Evolutionary conservation across 2,329 filamentous ascomycete species (phyloP), one percentile per base, ranked within the genome.

Genomic region (Exophiala alcalophila): DNA sequence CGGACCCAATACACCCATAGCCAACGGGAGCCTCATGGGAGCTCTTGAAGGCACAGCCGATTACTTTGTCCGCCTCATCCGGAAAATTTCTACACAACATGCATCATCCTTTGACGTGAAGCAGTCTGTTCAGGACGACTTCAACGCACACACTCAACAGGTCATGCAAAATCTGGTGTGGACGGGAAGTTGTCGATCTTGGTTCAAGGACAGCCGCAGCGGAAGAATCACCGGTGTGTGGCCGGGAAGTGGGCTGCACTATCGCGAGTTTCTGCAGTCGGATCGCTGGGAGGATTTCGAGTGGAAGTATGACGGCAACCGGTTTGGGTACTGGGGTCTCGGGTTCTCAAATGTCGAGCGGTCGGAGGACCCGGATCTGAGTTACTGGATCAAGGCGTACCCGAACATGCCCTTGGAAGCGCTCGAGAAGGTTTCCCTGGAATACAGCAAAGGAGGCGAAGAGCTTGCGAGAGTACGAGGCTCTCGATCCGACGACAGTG

Each of bases 141-240:
- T 67, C 52, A 56, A 57, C 5, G 59, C 61, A 32, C 65, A 68
- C 45, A 47, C 44, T 9, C 61, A 70, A 51, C 65, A 69, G 40
- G 71, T 65, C 65, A 65, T 71, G 52, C 71, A 70, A 54, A 64
- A 70, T 40, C 71, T 68, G 0, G 68, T 72, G 5, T 73, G 67
- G 67, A 71, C 67, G 45, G 61, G 64, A 16, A 58, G 62, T 6
- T 71, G 69, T 34, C 60, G 67, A 5, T 54, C 49, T 14, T 70
- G 68, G 66, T 56, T 59, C 35, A 58, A 58, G 52, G 65, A 73
- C 53, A 65, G 67, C 42, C n/a, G n/a, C n/a, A 69, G 65, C 3
- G 42, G 46, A 11, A 43, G 44, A 10, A 38, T 57, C 7, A 49
- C 46, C 1, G 52, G 47, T 8, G 15, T 56, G 12, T 61, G 50